Base-by-base conservation (phyloP, 768 basidiomycete species). In the Cystobasidium ongulense region DNA sequence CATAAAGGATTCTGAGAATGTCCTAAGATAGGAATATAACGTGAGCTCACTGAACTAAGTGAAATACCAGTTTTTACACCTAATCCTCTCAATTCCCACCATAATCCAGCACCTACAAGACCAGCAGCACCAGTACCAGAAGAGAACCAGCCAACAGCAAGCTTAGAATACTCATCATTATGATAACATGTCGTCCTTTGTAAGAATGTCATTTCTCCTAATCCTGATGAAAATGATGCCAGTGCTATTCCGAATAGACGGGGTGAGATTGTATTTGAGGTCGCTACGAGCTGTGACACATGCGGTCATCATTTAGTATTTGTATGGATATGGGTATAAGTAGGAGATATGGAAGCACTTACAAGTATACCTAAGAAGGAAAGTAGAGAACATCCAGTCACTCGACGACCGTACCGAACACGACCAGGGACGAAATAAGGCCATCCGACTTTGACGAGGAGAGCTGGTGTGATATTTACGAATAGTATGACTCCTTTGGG, bases 91-190 rank as follows among this genome's bases (percentile, higher is more conserved):
- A 98, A 82, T 76, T 92, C 85, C 95, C 95, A 98, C 96, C 96
- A 98, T 15, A 96, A 79, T 43, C 90, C 89, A 0, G 95, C 92
- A 7, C 95, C 95, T 0, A 88, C 89, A 0, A 99, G 86, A 0
- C 95, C 95, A 0, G 95, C 95, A 3, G 90, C 91, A 0, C 95
- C 95, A 0, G 95, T 98, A 0, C 95, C 95, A 10, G 89, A 89
- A 7, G 94, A 88, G 81, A 97, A 99, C 78, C 92, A 96, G 3
- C 95, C 92, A 13, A 99, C 86, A 43, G 90, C 88, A 33, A 87
- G 88, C 0, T 90, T 90, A 5, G 87, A 88, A 46, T 89, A 80
- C n/a, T 87, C 86, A 0, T 85, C 83, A 0, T 88, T 88, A n/a
- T 74, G 72, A 62, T 76, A 77, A 0, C 75, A n/a, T 8, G 79